phyloP scores from a whole-genome alignment of 306 rosid genomes.

The Boehmeria nivea region DNA sequence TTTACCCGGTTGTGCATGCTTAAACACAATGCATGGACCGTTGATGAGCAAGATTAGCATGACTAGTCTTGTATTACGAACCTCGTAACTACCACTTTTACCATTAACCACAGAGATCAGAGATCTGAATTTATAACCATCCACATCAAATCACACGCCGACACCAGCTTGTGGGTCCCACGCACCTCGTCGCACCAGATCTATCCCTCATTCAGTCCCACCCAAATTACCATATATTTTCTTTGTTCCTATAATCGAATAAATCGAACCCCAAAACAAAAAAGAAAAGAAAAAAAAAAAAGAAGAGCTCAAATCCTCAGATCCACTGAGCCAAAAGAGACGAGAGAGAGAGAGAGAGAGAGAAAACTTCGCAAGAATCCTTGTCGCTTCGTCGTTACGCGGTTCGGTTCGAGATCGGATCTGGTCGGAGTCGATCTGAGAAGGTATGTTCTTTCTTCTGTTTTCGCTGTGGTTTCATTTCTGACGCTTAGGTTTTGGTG shows the following conservation, averaged over 20 bases:
- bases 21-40: no score
- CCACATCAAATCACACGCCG: neutral
- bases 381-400: neutral
- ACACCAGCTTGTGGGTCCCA: neutral
- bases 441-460: constrained; percentile 1
- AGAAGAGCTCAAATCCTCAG: neutral
- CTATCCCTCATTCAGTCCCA: neutral
- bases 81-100: neutral
- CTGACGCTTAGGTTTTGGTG: neutral
- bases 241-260: neutral
- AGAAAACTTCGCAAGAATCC: neutral
- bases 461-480: neutral
- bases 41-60: neutral
- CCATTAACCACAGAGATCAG: neutral
- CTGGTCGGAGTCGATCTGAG: constrained; percentile 1
- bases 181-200: neutral
- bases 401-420: neutral
- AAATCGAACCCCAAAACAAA: neutral
- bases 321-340: neutral
- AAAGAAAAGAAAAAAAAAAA: neutral
- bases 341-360: neutral
- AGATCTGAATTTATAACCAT: neutral
- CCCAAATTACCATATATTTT: neutral
- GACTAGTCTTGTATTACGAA: no score
- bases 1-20: neutral